phyloP scores from a whole-genome alignment of 768 basidiomycete genomes.

The Cyathus striatus region DNA sequence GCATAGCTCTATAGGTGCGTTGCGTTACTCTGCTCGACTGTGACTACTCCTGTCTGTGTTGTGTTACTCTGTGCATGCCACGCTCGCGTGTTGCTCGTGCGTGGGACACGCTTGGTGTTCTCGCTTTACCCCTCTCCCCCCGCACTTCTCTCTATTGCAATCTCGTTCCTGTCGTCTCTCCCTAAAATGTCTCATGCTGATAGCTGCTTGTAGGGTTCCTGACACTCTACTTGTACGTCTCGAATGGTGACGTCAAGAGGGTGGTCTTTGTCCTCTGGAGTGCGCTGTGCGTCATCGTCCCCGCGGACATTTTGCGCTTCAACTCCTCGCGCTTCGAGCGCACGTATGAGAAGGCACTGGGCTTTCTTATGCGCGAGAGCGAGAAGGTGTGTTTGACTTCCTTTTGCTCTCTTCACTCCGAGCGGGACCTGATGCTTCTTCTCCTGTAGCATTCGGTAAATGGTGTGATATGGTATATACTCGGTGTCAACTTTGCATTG shows the following conservation, averaged over 20 bases:
- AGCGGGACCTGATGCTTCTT: background rate
- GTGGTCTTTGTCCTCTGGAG: conserved; percentile 62
- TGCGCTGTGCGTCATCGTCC: conserved; percentile 61
- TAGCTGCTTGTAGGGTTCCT: conserved; percentile 28
- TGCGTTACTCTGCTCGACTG: background rate
- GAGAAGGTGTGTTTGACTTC: conserved; percentile 64
- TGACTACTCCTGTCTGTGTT: background rate
- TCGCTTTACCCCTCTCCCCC: conserved; percentile 1
- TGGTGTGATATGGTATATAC: conserved; percentile 87
- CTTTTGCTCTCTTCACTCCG: too few relatives aligned
- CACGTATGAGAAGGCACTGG: conserved; percentile 65
- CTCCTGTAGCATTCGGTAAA: conserved; percentile 57
- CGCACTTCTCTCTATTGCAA: background rate
- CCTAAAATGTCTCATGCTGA: conserved; percentile 2
- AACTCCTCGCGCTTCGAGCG: conserved; percentile 58
- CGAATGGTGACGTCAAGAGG: conserved; percentile 55
- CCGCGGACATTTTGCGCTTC: conserved; percentile 75
- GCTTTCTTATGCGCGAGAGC: conserved; percentile 86
- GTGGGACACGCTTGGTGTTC: background rate
- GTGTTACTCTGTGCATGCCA: background rate
- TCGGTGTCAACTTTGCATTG: conserved; percentile 79
- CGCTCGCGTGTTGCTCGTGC: too few relatives aligned
- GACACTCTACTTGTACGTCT: conserved; percentile 35
- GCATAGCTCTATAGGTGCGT: conserved; percentile 85
- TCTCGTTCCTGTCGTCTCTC: background rate